These are phyloP conservation scores for Pleurotus sapidus DNA, from an alignment of 768 basidiomycete species.

Conservation along the genomic window DNA sequence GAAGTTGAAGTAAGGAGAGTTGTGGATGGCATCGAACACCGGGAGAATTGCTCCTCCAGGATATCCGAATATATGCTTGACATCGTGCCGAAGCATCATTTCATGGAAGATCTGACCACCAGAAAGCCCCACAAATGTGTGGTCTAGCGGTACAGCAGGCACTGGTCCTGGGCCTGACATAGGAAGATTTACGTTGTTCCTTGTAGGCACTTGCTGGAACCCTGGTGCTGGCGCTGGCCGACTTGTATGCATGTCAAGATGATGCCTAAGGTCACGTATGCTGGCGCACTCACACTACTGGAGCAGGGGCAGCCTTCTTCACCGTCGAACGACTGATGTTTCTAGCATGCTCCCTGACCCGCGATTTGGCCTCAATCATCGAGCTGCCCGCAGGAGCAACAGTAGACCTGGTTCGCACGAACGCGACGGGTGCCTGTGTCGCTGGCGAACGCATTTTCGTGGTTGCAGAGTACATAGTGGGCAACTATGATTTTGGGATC, in stretches of 20 bases:
- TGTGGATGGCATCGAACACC: slow-evolving; percentile 99
- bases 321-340: slow-evolving; percentile 68
- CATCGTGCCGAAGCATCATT: slow-evolving; percentile 97
- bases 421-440: slow-evolving; percentile 22
- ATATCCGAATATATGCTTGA: slow-evolving; percentile 97
- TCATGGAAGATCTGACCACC: slow-evolving; percentile 99
- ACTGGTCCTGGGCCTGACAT: slow-evolving; percentile 35
- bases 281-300: slow-evolving; percentile 47
- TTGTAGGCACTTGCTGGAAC: slow-evolving; percentile 39
- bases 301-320: slow-evolving; percentile 59
- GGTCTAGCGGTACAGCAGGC: slow-evolving; percentile 58
- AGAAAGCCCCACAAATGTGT: slow-evolving; percentile 89
- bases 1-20: slow-evolving; percentile 93
- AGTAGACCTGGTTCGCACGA: slow-evolving; percentile 51
- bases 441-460: slow-evolving; percentile 10
- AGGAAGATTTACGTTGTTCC: slow-evolving; percentile 30
- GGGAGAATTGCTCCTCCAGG: slow-evolving; percentile 98
- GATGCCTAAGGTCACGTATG: too few relatives aligned
- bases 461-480: slow-evolving; percentile 9
- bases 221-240: slow-evolving; percentile 63
- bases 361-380: slow-evolving; percentile 77
- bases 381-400: slow-evolving; percentile 33
- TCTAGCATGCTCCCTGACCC: slow-evolving; percentile 76
- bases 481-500: background rate
- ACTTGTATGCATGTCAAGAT: slow-evolving; percentile 28